A percentile compares a stretch with the other conserved stretches of the same genome.
Conservation (phyloP, 2,329 filamentous ascomycete species). For the Emmonsia crescens region DNA sequence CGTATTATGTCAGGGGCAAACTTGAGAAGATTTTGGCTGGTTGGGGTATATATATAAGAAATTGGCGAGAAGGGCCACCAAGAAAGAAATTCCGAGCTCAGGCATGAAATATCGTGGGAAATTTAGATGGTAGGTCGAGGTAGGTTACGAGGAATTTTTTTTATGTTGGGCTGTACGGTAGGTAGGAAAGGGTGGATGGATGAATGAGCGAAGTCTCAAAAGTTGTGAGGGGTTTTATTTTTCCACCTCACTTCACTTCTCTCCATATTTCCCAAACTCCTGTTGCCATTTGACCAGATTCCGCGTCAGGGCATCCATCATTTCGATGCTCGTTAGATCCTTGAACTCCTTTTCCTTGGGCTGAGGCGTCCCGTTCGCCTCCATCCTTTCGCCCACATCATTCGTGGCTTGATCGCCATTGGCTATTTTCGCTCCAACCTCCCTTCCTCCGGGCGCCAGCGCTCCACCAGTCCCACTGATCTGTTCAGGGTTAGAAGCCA, state of each 20-base stretch:
- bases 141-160: too few species aligned
- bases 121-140: background rate
- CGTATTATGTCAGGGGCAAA: background rate
- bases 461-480: slow-evolving; percentile 24
- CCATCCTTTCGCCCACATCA: slow-evolving; percentile 16
- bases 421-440: slow-evolving; percentile 20
- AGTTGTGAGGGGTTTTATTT: background rate
- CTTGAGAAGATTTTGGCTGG: background rate
- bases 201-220: too few species aligned
- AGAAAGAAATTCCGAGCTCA: background rate
- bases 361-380: slow-evolving; percentile 17
- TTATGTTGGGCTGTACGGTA: too few species aligned
- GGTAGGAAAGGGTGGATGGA: background rate
- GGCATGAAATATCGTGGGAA: background rate
- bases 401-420: slow-evolving; percentile 12
- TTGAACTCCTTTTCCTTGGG: slow-evolving; percentile 51
- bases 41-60: background rate
- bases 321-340: slow-evolving; percentile 66
- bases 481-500: slow-evolving; percentile 51
- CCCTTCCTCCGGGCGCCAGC: slow-evolving; percentile 18
- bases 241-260: slow-evolving; percentile 28
- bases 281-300: slow-evolving; percentile 80
- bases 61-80: background rate
- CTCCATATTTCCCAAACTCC: slow-evolving; percentile 48
- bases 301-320: slow-evolving; percentile 79